Evolutionary conservation across 208 protist genomes (phyloP).

Genomic region (Leishmania lainsoni): DNA sequence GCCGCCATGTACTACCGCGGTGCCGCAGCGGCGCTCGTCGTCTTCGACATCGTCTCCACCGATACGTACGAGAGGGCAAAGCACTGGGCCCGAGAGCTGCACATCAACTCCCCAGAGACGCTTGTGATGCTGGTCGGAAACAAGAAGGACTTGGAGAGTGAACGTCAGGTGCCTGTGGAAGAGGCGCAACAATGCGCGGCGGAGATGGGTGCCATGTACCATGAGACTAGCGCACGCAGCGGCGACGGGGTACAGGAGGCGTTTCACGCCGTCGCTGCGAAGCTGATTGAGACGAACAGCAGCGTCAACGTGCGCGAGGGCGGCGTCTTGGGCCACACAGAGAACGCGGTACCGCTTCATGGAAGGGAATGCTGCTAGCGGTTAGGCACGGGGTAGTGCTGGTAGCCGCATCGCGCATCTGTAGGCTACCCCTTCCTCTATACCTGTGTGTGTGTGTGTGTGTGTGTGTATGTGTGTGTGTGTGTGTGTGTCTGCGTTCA

Average conservation of each 20-base stretch:
- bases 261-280: constrained; percentile 60
- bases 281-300: constrained; percentile 62
- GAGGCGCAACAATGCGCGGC: constrained; percentile 59
- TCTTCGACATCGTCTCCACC: constrained; percentile 96
- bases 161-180: constrained; percentile 49
- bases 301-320: constrained; percentile 67
- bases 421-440: background rate
- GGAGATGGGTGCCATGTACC: constrained; percentile 56
- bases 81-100: constrained; percentile 96
- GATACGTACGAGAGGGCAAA: constrained; percentile 95
- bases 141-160: constrained; percentile 92
- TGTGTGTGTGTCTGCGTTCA: background rate
- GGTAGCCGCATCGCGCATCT: background rate
- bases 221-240: constrained; percentile 77
- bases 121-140: constrained; percentile 94
- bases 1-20: constrained; percentile 94
- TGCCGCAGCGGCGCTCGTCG: constrained; percentile 91
- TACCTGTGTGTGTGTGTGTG: too few relatives aligned
- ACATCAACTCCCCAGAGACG: constrained; percentile 89
- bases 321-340: constrained; percentile 51
- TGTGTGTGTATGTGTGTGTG: too few relatives aligned
- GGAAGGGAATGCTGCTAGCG: constrained; percentile 7
- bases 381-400: background rate
- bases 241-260: constrained; percentile 69
- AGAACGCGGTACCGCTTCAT: constrained; percentile 17